phyloP scores from a whole-genome alignment of 352 stramenopile genomes.

The Paralagenidium karlingii region DNA sequence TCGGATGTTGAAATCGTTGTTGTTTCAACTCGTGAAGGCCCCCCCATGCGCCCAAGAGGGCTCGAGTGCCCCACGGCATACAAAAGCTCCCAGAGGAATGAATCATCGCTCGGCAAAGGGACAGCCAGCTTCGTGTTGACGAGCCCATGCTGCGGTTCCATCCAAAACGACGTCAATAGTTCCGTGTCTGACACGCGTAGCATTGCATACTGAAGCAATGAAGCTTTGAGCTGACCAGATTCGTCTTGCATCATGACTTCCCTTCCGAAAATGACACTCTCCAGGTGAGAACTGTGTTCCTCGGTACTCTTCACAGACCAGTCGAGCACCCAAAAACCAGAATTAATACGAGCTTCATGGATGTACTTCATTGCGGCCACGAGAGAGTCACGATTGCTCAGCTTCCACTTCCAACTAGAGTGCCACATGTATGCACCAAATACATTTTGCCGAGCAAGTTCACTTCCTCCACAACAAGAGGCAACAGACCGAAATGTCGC shows the following conservation, averaged over 20 bases:
- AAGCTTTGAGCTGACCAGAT: conserved; percentile 55
- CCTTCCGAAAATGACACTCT: conserved; percentile 69
- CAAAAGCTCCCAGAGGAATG: conserved; percentile 50
- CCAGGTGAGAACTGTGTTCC: conserved; percentile 24
- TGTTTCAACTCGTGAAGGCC: neutral
- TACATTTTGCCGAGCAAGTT: conserved; percentile 55
- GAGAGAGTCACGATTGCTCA: conserved; percentile 34
- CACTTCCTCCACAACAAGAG: conserved; percentile 61
- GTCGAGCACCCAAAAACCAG: conserved; percentile 75
- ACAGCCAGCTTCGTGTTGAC: conserved; percentile 41
- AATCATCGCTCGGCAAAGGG: conserved; percentile 26
- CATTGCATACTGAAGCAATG: conserved; percentile 69
- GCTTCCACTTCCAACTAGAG: conserved; percentile 73
- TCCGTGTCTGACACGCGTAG: conserved; percentile 54
- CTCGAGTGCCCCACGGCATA: conserved; percentile 56
- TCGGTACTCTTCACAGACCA: conserved; percentile 56
- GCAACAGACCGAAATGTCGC: conserved; percentile 13
- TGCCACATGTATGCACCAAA: conserved; percentile 84
- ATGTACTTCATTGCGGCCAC: conserved; percentile 56
- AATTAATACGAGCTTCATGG: conserved; percentile 50
- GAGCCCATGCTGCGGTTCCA: conserved; percentile 73
- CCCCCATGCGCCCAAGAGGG: conserved; percentile 27
- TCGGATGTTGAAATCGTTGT: conserved; percentile 2
- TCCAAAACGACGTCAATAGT: conserved; percentile 83
- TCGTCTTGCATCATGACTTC: conserved; percentile 80